phyloP scores from a whole-genome alignment of 148 eudicot species.

The Nepenthes gracilis region DNA sequence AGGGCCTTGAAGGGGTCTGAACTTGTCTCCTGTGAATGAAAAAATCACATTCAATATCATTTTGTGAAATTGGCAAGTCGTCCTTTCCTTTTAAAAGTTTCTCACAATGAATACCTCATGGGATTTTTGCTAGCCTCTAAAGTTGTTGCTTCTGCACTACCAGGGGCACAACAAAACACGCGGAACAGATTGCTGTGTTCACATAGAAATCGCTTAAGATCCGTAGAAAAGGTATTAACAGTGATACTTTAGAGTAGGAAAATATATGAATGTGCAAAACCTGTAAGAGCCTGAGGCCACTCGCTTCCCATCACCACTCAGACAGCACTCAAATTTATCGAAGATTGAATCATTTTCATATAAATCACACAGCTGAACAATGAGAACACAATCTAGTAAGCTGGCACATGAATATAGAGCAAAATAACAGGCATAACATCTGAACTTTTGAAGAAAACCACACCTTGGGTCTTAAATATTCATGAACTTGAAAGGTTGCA shows the following conservation, averaged over 20 bases:
- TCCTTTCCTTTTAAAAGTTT: background rate
- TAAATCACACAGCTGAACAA: conserved; percentile 71
- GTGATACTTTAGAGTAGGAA: background rate
- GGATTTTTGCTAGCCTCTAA: conserved; percentile 98
- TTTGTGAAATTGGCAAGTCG: background rate
- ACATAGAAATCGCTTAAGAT: conserved; percentile 3
- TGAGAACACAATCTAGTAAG: background rate
- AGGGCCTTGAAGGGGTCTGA: conserved; percentile 69
- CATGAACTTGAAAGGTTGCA: conserved; percentile 91
- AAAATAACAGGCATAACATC: background rate
- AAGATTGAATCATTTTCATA: conserved; percentile 93
- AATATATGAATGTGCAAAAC: conserved; percentile 17
- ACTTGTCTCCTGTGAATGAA: conserved; percentile 59
- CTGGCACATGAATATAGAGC: background rate
- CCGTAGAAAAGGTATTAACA: background rate
- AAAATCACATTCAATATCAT: conserved; percentile 1
- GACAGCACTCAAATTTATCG: conserved; percentile 92
- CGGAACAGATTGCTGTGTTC: conserved; percentile 88
- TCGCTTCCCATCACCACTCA: conserved; percentile 78
- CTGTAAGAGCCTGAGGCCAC: conserved; percentile 96
- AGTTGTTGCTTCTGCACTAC: conserved; percentile 82
- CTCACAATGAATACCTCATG: conserved; percentile 49
- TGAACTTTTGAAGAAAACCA: background rate
- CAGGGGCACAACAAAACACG: conserved; percentile 74
- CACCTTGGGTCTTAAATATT: conserved; percentile 94